Conservation (phyloP, 768 basidiomycete species). For the Flagelloscypha sp. region DNA sequence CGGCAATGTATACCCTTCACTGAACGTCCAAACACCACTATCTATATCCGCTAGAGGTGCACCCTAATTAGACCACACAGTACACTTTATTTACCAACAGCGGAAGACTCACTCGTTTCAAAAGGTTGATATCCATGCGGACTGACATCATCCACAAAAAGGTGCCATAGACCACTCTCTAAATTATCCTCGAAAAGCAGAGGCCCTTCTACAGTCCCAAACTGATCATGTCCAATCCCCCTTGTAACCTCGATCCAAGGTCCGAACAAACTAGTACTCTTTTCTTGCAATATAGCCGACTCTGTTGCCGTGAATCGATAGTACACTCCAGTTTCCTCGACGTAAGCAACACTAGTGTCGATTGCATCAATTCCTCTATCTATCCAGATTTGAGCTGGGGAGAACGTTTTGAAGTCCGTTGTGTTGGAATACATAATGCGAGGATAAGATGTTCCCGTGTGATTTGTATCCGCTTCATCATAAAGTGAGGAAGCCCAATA, state of each 20-base stretch:
- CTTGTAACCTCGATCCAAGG: slow-evolving; percentile 11
- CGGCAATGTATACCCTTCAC: slow-evolving; percentile 12
- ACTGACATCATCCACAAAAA: slow-evolving; percentile 11
- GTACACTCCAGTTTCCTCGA: slow-evolving; percentile 10
- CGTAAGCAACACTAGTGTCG: slow-evolving; percentile 13
- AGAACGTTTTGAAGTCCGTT: slow-evolving; percentile 14
- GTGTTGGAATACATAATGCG: slow-evolving; percentile 13
- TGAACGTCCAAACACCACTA: slow-evolving; percentile 13
- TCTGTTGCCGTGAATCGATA: slow-evolving; percentile 13
- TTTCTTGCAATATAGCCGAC: slow-evolving; percentile 10
- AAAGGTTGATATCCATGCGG: slow-evolving; percentile 12
- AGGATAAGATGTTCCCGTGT: slow-evolving; percentile 10
- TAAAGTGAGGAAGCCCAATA: slow-evolving; percentile 14
- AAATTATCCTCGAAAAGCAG: slow-evolving; percentile 11
- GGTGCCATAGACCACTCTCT: slow-evolving; percentile 10
- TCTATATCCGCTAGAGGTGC: slow-evolving; percentile 12
- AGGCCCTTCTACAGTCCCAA: slow-evolving; percentile 13
- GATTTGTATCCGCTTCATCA: slow-evolving; percentile 9
- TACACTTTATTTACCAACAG: no score
- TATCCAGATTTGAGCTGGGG: slow-evolving; percentile 13
- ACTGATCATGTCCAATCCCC: slow-evolving; percentile 10
- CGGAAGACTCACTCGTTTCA: slow-evolving; percentile 9
- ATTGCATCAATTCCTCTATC: slow-evolving; percentile 11
- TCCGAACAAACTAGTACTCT: slow-evolving; percentile 9
- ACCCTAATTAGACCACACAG: no score